Base-by-base conservation (phyloP, 805 yeast species). In the Candida hungchunana region DNA sequence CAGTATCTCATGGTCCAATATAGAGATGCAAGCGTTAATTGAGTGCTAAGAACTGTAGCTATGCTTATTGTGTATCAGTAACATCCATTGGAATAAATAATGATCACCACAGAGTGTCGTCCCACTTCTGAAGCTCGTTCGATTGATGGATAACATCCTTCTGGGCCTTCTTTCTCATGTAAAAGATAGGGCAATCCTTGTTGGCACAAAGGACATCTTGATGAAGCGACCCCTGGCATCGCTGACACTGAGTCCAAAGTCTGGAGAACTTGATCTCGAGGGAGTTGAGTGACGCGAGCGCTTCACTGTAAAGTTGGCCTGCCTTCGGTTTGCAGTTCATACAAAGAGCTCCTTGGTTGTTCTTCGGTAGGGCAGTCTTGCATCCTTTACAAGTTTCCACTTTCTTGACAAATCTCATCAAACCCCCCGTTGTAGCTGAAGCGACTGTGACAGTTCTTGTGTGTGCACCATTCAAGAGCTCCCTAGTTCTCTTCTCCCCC, bases 191-290 rank as follows among this genome's bases (percentile, higher is more conserved):
- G 64, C 99, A 93, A 60, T 93, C 97, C 48, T 89, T 88, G 48
- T 90, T 87, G 0, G 96, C 80, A 59, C 99, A 93, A 17, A 90
- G 66, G 4, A 93, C 97, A 50, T 93, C 97, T 60, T 88, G 96
- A 52, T 93, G 97, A 36, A 94, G 64, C 18, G 93, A 84, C 0
- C 97, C 97, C 51, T 94, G 97, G 60, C 98, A 93, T 40, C 97
- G 68, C 63, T 93, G 99, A 58, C 99, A 94, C 56, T 93, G 95
- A 0, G 97, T 90, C 99, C 99, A 93, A 44, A 93, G 64, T 46
- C 94, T 69, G 3, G 95, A 79, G 51, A 87, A 93, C 48, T 82
- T 80, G 41, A 77, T 73, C 56, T 93, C 96, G 41, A 90, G 62
- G 28, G 76, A 78, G 55, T 87, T 82, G 70, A 89, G 79, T 40